Percentiles rank a stretch among this genome's conserved stretches.
Evolutionary conservation across 2,329 filamentous ascomycete genomes (phyloP).

Genomic region (Mollisiaceae sp.): DNA sequence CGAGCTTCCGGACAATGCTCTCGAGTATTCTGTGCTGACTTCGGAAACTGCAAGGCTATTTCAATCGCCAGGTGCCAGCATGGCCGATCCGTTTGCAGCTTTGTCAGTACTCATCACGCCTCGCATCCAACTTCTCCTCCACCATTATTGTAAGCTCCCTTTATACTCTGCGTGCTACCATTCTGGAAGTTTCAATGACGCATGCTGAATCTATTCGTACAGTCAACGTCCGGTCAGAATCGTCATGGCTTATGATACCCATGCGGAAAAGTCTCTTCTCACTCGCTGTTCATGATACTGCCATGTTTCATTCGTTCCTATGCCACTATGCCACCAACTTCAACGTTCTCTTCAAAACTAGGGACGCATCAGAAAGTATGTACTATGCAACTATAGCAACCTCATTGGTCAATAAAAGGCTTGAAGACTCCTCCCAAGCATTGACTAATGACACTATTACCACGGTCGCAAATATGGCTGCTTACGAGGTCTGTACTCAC

Average conservation of each 20-base stretch:
- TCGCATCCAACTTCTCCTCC: constrained; percentile 18
- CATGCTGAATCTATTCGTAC: neutral
- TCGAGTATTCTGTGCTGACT: neutral
- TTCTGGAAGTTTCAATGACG: too few species aligned
- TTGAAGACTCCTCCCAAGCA: constrained; percentile 8
- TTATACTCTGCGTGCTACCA: neutral
- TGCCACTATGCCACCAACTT: constrained; percentile 20
- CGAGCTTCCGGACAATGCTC: neutral
- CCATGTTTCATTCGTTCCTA: constrained; percentile 24
- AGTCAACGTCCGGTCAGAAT: constrained; percentile 16
- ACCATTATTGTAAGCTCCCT: constrained; percentile 21
- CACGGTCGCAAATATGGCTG: constrained; percentile 21
- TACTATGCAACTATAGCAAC: constrained; percentile 11
- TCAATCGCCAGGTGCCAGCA: constrained; percentile 4
- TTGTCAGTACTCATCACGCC: constrained; percentile 20
- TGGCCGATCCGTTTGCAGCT: constrained; percentile 21
- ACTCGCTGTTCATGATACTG: constrained; percentile 19
- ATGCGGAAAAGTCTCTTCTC: constrained; percentile 22
- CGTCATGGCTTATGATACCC: constrained; percentile 28
- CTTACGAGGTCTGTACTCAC: constrained; percentile 13
- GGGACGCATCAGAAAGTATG: constrained; percentile 11
- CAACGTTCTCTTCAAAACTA: constrained; percentile 12
- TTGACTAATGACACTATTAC: constrained; percentile 20
- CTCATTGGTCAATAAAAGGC: constrained; percentile 18
- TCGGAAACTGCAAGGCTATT: constrained; percentile 7